phyloP scores from a whole-genome alignment of 75 land plant genomes.

The Gnetum montanum region DNA sequence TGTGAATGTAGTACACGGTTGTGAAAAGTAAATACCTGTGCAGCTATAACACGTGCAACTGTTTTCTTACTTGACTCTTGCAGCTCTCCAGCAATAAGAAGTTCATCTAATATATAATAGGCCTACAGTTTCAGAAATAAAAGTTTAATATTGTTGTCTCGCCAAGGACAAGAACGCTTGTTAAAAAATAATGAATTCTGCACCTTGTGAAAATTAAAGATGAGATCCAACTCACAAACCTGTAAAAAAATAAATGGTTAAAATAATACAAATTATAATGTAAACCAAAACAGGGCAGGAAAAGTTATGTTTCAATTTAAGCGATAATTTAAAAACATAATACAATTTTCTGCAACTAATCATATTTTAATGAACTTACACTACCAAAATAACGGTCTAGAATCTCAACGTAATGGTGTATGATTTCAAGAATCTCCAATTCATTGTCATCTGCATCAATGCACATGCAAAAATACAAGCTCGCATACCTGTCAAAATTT shows the following conservation, averaged over 20 bases:
- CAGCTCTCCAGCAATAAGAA: conserved; percentile 91
- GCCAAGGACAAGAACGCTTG: background rate
- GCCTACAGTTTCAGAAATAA: conserved; percentile 58
- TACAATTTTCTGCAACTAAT: too few relatives aligned
- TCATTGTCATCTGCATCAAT: conserved; percentile 92
- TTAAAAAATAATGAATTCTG: background rate
- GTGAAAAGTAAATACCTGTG: conserved; percentile 93
- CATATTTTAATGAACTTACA: conserved; percentile 64
- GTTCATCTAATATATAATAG: conserved; percentile 88
- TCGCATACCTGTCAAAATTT: conserved; percentile 77
- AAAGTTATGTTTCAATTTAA: background rate
- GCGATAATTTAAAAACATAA: background rate
- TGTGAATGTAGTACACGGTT: conserved; percentile 4
- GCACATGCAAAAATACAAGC: conserved; percentile 98
- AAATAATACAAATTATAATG: background rate
- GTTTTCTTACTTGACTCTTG: conserved; percentile 98
- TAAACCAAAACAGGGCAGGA: background rate
- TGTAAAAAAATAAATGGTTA: conserved; percentile 14
- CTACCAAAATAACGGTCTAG: conserved; percentile 96
- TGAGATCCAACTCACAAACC: conserved; percentile 92
- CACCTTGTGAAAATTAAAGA: conserved; percentile 93
- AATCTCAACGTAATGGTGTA: conserved; percentile 93
- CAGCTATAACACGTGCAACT: conserved; percentile 85
- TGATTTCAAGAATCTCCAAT: conserved; percentile 81
- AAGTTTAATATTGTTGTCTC: background rate